phyloP scores from a whole-genome alignment of 176 grass and related monocot genomes.

The Zizania latifolia region DNA sequence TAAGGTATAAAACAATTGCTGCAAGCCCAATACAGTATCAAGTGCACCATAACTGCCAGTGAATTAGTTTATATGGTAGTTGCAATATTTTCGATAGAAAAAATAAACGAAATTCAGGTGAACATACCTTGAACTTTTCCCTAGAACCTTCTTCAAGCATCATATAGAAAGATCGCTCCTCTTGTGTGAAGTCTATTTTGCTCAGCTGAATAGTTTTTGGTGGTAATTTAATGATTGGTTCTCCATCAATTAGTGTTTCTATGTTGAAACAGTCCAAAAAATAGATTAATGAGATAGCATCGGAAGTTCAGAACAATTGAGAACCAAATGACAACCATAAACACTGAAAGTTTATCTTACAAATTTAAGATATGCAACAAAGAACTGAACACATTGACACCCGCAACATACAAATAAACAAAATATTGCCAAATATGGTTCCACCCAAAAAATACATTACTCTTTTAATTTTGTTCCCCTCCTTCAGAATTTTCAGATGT shows the following conservation, averaged over 20 bases:
- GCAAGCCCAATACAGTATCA: neutral
- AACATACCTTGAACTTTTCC: conserved; percentile 72
- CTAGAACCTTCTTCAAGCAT: conserved; percentile 77
- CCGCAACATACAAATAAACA: neutral
- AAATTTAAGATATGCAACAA: neutral
- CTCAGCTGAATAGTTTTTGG: conserved; percentile 63
- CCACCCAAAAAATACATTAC: neutral
- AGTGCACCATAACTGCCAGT: neutral
- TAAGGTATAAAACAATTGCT: neutral
- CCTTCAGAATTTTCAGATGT: neutral
- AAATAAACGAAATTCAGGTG: neutral
- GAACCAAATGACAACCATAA: neutral
- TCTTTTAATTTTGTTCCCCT: neutral
- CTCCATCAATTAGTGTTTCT: conserved; percentile 76
- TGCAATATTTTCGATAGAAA: neutral
- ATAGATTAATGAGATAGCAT: conserved; percentile 18
- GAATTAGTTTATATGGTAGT: neutral
- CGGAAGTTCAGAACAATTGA: neutral
- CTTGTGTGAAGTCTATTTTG: conserved; percentile 69
- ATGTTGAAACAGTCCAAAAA: conserved; percentile 23
- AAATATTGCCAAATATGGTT: neutral
- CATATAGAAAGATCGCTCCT: conserved; percentile 84
- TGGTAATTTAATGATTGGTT: conserved; percentile 88
- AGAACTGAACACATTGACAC: neutral
- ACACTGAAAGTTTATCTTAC: neutral